Evolutionary conservation across 139 green algal genomes (phyloP).

Genomic region (Chloropicon primus): DNA sequence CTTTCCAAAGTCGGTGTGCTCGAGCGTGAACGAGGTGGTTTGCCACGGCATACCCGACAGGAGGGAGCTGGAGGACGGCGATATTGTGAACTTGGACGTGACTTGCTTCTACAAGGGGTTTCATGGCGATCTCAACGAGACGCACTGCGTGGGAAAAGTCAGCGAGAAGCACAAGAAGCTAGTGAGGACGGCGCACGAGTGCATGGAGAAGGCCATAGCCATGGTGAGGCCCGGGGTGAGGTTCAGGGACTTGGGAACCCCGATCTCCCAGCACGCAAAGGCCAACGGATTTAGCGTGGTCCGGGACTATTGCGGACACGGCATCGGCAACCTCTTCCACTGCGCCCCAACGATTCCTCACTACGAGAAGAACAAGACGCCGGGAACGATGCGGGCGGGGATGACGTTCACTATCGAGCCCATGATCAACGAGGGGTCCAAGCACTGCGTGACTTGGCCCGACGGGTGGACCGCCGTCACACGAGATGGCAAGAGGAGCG

Average conservation of each 20-base stretch:
- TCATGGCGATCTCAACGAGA: constrained; percentile 96
- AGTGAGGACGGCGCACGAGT: constrained; percentile 54
- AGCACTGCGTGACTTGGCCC: constrained; percentile 75
- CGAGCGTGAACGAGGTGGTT: constrained; percentile 92
- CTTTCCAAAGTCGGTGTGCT: constrained; percentile 95
- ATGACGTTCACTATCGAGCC: constrained; percentile 94
- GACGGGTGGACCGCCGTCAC: constrained; percentile 93
- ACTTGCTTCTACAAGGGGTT: constrained; percentile 72
- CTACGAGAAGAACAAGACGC: constrained; percentile 68
- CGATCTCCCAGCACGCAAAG: constrained; percentile 47
- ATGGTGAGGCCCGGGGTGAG: constrained; percentile 70
- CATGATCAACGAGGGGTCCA: constrained; percentile 84
- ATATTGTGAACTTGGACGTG: constrained; percentile 98
- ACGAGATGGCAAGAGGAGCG: constrained; percentile 65
- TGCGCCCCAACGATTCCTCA: constrained; percentile 94
- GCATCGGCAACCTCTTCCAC: constrained; percentile 93
- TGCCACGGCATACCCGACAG: constrained; percentile 96
- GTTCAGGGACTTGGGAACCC: constrained; percentile 81
- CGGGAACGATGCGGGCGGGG: constrained; percentile 74
- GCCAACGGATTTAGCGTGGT: constrained; percentile 44
- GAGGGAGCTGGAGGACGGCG: constrained; percentile 71
- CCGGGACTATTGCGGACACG: constrained; percentile 90
- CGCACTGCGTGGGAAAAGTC: constrained; percentile 64
- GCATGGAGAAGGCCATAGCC: constrained; percentile 68
- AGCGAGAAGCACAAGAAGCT: constrained; percentile 56